phyloP scores from a whole-genome alignment of 2,329 filamentous ascomycete genomes.

The Colletotrichum sp. region DNA sequence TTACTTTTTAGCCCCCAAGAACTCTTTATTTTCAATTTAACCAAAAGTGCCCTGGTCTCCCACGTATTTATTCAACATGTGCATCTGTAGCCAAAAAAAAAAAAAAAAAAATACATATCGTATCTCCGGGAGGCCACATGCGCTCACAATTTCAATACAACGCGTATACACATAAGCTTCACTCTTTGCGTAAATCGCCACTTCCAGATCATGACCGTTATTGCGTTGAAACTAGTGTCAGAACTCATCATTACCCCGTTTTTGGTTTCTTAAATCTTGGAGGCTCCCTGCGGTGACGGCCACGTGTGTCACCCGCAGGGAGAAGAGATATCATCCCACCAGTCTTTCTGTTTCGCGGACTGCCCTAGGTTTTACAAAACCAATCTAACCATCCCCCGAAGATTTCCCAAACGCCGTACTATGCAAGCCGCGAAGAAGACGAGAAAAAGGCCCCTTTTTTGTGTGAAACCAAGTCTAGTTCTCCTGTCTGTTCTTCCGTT shows the following conservation, averaged over 20 bases:
- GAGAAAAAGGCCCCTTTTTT: constrained; percentile 13
- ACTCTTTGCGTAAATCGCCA: not conserved
- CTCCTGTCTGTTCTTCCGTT: constrained; percentile 57
- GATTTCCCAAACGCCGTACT: constrained; percentile 43
- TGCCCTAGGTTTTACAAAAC: constrained; percentile 24
- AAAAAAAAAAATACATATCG: not conserved
- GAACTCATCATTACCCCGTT: constrained; percentile 19
- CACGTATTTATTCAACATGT: not conserved
- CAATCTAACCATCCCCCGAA: constrained; percentile 23
- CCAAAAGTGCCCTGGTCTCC: not conserved
- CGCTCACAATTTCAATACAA: not conserved
- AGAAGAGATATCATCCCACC: constrained; percentile 12
- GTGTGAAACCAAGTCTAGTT: constrained; percentile 13
- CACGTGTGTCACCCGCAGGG: not conserved
- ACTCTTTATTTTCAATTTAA: not conserved
- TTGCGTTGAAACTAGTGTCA: constrained; percentile 6
- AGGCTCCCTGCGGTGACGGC: not conserved
- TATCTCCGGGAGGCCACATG: not conserved
- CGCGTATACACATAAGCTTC: not conserved
- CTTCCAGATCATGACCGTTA: constrained; percentile 6
- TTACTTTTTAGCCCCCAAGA: not conserved
- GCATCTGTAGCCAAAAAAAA: not conserved
- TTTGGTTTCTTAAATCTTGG: constrained; percentile 10
- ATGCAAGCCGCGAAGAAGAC: constrained; percentile 43
- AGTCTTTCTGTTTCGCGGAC: constrained; percentile 17